These are phyloP conservation scores for Lactifluus piperatus DNA, from an alignment of 768 basidiomycete genomes.

Conservation along the genomic window DNA sequence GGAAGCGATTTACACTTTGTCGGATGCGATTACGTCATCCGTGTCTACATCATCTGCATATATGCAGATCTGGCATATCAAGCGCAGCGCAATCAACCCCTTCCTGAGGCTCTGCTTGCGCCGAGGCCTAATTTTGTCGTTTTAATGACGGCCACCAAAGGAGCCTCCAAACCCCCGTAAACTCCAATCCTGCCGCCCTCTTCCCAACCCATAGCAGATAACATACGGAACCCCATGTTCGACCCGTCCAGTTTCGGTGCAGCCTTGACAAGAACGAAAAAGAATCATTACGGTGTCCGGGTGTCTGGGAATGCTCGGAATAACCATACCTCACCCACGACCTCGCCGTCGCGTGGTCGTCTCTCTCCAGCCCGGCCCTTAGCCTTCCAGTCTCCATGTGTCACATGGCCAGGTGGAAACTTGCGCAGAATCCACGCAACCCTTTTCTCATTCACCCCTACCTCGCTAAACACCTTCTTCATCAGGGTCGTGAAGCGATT, in stretches of 20 bases:
- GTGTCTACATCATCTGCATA: not conserved
- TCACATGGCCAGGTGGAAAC: slow-evolving; percentile 10
- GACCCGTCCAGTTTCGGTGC: slow-evolving; percentile 73
- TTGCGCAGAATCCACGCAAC: slow-evolving; percentile 36
- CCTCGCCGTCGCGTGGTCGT: slow-evolving; percentile 71
- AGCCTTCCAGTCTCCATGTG: slow-evolving; percentile 26
- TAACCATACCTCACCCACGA: slow-evolving; percentile 63
- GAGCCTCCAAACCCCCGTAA: slow-evolving; percentile 51
- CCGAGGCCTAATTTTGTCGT: slow-evolving; percentile 80
- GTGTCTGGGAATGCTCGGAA: not conserved
- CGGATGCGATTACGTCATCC: not conserved
- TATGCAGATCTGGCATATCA: no score
- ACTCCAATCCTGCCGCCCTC: slow-evolving; percentile 73
- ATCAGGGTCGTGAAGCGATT: slow-evolving; percentile 67
- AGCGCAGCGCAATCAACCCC: no score
- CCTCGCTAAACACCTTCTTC: slow-evolving; percentile 55
- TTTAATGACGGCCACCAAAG: slow-evolving; percentile 80
- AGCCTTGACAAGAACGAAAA: slow-evolving; percentile 38
- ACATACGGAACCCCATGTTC: slow-evolving; percentile 83
- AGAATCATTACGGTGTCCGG: not conserved
- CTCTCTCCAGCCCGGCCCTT: slow-evolving; percentile 17
- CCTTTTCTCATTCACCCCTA: slow-evolving; percentile 50
- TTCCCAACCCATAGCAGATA: slow-evolving; percentile 87
- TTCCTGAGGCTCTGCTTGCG: slow-evolving; percentile 29
- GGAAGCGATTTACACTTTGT: no score